phyloP scores from a whole-genome alignment of 2,329 filamentous ascomycete species.

The Apiospora hydei region DNA sequence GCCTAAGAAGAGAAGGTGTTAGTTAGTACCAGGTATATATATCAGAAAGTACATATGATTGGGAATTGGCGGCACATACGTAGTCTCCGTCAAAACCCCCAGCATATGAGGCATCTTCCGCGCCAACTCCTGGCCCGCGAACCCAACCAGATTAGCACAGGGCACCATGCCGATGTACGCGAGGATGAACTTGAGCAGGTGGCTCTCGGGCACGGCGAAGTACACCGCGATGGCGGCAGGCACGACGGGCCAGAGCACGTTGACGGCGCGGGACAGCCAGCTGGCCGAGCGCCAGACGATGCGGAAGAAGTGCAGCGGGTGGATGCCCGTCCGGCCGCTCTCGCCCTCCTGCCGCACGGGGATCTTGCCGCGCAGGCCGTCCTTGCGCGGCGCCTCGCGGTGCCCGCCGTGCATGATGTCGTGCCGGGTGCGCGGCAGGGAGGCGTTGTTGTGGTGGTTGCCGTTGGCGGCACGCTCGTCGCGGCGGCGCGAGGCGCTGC shows the following conservation, averaged over 20 bases:
- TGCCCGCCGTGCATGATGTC: slow-evolving; percentile 25
- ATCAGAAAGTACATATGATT: background rate
- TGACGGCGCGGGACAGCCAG: slow-evolving; percentile 68
- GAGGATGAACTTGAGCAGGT: slow-evolving; percentile 72
- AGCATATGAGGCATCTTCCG: slow-evolving; percentile 79
- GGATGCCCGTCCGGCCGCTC: slow-evolving; percentile 71
- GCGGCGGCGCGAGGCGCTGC: slow-evolving; percentile 14
- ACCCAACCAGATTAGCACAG: slow-evolving; percentile 77
- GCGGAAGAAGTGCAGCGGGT: slow-evolving; percentile 68
- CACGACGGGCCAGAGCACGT: slow-evolving; percentile 78
- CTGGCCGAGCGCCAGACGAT: slow-evolving; percentile 72
- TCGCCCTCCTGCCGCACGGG: slow-evolving; percentile 60
- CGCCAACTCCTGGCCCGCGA: slow-evolving; percentile 74
- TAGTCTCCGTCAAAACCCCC: slow-evolving; percentile 68
- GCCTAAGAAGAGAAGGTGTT: slow-evolving; percentile 36
- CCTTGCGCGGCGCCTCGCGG: slow-evolving; percentile 23
- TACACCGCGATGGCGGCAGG: slow-evolving; percentile 73
- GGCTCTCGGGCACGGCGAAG: slow-evolving; percentile 49
- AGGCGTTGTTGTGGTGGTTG: background rate
- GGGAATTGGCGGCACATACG: slow-evolving; percentile 46
- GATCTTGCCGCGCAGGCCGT: slow-evolving; percentile 29
- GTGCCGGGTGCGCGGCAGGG: slow-evolving; percentile 26
- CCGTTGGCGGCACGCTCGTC: background rate
- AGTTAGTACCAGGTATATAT: background rate
- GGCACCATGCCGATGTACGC: slow-evolving; percentile 82